phyloP scores from a whole-genome alignment of 2,329 filamentous ascomycete genomes.

The Fusarium sp. region DNA sequence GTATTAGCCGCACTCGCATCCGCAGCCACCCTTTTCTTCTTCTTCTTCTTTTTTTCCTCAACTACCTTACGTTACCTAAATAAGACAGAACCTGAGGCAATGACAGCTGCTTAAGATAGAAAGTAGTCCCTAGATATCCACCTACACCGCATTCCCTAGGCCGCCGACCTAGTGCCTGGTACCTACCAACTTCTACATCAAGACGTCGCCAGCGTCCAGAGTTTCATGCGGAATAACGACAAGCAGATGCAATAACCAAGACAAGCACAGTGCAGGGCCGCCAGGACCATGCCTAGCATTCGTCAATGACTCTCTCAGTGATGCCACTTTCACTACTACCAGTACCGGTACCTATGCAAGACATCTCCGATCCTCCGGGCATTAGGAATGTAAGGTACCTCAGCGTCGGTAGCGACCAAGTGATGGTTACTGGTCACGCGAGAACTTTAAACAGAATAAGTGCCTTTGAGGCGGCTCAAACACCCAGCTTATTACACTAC shows the following conservation, averaged over 20 bases:
- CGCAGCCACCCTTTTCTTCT: neutral
- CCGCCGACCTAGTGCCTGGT: neutral
- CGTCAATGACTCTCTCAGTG: neutral
- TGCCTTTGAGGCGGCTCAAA: neutral
- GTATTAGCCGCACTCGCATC: neutral
- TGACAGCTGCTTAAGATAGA: neutral
- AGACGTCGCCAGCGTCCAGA: neutral
- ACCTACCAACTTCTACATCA: neutral
- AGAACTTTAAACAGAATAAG: neutral
- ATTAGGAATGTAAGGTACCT: neutral
- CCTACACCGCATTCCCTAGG: neutral
- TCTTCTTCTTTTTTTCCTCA: neutral
- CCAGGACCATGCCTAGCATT: neutral
- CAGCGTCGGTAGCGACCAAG: neutral
- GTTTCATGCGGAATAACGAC: neutral
- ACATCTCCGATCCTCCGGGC: neutral
- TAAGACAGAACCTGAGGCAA: neutral
- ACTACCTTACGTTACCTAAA: no score
- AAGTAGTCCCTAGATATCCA: neutral
- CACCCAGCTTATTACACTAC: neutral
- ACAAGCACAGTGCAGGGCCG: neutral
- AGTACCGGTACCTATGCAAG: neutral
- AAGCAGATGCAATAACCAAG: neutral
- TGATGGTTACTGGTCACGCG: neutral
- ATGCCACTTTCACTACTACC: neutral